Conservation (phyloP, 192 early-diverging fungal genomes). For the Backusella tuberculispora region DNA sequence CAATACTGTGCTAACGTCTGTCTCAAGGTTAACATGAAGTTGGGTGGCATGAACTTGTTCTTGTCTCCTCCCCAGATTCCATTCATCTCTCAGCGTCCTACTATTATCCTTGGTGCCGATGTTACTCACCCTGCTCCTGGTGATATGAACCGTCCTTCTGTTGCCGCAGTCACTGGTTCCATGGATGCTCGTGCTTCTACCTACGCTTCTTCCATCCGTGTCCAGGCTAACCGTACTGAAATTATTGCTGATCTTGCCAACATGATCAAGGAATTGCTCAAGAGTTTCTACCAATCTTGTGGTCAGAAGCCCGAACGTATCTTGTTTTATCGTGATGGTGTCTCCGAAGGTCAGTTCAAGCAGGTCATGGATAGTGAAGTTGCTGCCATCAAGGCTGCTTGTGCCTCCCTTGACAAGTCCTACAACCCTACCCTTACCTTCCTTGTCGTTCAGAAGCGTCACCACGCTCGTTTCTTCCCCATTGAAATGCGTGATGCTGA, state of each 20-base stretch:
- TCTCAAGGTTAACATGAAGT: conserved; percentile 92
- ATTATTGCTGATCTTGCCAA: conserved; percentile 69
- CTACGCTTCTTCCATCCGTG: conserved; percentile 64
- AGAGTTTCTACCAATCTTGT: conserved; percentile 66
- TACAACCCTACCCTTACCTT: conserved; percentile 87
- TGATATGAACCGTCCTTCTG: conserved; percentile 65
- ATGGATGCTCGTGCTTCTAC: conserved; percentile 65
- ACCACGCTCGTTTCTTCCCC: conserved; percentile 88
- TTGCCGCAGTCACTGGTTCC: conserved; percentile 76
- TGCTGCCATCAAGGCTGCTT: conserved; percentile 50
- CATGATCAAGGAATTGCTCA: conserved; percentile 67
- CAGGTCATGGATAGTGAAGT: conserved; percentile 78
- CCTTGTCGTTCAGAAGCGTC: conserved; percentile 88
- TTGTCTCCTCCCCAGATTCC: conserved; percentile 62
- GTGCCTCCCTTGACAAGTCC: conserved; percentile 58
- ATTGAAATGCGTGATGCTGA: conserved; percentile 63
- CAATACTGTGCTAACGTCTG: conserved; percentile 97
- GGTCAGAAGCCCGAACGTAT: conserved; percentile 77
- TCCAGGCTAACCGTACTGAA: conserved; percentile 71
- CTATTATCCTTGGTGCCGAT: conserved; percentile 89
- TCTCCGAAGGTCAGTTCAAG: conserved; percentile 88
- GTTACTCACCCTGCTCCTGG: conserved; percentile 86
- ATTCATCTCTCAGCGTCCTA: conserved; percentile 72
- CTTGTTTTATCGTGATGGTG: conserved; percentile 88
- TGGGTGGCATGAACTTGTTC: conserved; percentile 87